phyloP scores from a whole-genome alignment of 148 eudicot species.

The Rhododendron williamsianum region DNA sequence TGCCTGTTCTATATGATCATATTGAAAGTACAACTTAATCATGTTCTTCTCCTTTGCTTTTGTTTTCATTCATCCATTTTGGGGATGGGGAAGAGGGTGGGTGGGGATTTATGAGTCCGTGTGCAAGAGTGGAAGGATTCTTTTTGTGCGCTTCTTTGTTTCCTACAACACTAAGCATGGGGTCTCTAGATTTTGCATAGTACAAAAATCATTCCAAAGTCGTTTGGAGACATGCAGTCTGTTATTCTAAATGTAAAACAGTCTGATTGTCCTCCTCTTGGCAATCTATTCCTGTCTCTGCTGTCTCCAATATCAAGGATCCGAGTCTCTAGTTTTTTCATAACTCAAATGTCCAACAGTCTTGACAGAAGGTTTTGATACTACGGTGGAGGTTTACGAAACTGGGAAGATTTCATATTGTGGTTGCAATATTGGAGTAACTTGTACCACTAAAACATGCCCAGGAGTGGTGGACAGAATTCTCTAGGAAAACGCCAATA shows the following conservation, averaged over 20 bases:
- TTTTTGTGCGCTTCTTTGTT: neutral
- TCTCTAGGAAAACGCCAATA: neutral
- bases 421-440: neutral
- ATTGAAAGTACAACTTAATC: neutral
- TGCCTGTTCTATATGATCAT: neutral
- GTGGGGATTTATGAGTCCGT: neutral
- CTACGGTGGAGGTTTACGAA: neutral
- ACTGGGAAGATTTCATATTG: neutral
- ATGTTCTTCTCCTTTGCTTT: neutral
- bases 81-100: neutral
- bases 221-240: neutral
- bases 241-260: neutral
- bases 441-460: neutral
- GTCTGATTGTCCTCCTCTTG: neutral
- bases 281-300: neutral
- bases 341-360: neutral
- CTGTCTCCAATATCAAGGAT: neutral
- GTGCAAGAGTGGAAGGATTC: neutral
- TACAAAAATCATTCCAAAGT: neutral
- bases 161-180: neutral
- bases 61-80: neutral
- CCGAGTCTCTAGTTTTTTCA: neutral
- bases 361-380: neutral
- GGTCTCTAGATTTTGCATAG: neutral
- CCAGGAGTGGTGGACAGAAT: neutral